Conservation (phyloP, 176 grass and related monocot species). For the Lolium multiflorum region DNA sequence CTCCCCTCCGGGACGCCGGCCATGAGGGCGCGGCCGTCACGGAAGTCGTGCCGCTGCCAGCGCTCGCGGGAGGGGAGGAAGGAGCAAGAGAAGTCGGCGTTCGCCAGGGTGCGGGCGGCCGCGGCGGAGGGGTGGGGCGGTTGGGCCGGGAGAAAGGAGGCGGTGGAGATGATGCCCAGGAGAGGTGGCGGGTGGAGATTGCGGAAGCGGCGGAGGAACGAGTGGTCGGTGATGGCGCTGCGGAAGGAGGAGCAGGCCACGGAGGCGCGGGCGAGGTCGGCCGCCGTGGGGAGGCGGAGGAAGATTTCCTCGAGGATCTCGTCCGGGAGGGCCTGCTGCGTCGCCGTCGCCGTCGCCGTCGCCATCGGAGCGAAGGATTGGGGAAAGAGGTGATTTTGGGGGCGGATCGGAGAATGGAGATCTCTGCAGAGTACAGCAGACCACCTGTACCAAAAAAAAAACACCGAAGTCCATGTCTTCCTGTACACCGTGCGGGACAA, state of each 20-base stretch:
- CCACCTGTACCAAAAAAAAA: no score
- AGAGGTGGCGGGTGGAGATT: background rate
- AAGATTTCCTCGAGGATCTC: background rate
- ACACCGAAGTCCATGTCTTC: no score
- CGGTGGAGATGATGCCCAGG: background rate
- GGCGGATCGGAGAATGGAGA: background rate
- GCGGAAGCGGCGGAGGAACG: slow-evolving; percentile 13
- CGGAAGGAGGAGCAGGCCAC: background rate
- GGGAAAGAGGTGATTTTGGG: slow-evolving; percentile 1
- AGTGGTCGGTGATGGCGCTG: background rate
- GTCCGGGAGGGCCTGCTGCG: background rate
- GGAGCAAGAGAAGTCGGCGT: slow-evolving; percentile 4
- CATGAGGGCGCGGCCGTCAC: background rate
- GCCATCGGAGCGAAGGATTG: background rate
- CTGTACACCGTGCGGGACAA: no score
- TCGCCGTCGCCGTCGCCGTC: background rate
- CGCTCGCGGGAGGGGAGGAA: background rate
- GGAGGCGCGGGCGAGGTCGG: background rate
- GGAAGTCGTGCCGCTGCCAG: background rate
- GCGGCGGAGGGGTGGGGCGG: slow-evolving; percentile 19
- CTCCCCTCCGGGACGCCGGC: background rate
- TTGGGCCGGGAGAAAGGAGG: background rate
- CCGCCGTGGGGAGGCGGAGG: slow-evolving; percentile 2
- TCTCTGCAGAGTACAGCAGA: background rate
- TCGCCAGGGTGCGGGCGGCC: background rate